Conservation (phyloP, 495 filamentous ascomycete genomes). For the Clohesyomyces aquaticus region DNA sequence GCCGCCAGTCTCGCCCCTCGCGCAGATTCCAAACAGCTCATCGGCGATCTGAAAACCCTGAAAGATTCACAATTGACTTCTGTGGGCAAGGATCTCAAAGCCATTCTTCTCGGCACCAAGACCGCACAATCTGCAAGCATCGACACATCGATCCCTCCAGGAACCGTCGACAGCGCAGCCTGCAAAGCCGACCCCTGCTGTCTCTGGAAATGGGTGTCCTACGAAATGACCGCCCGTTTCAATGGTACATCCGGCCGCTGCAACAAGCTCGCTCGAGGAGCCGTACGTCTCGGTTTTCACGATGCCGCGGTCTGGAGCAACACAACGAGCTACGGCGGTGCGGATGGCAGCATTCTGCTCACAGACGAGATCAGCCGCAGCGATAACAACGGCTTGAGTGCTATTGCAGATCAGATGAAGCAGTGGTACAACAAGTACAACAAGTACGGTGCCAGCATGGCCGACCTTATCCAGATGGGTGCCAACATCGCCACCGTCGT, state of each 20-base stretch:
- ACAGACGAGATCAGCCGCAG: conserved; percentile 35
- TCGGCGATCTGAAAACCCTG: conserved; percentile 36
- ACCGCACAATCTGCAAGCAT: conserved; percentile 19
- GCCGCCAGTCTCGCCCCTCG: conserved; percentile 15
- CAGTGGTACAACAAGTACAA: conserved; percentile 39
- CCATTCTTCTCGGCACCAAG: conserved; percentile 22
- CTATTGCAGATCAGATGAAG: conserved; percentile 25
- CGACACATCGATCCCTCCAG: conserved; percentile 26
- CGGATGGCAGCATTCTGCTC: conserved; percentile 41
- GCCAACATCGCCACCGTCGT: conserved; percentile 39
- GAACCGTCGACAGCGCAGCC: conserved; percentile 34
- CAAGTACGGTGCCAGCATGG: conserved; percentile 37
- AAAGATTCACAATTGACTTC: conserved; percentile 25
- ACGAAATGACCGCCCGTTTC: conserved; percentile 40
- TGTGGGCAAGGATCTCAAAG: conserved; percentile 39
- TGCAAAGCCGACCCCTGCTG: conserved; percentile 39
- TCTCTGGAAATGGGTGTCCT: conserved; percentile 40
- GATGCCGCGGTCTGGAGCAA: conserved; percentile 42
- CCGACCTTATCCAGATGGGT: conserved; percentile 43
- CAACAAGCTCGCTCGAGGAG: conserved; percentile 36
- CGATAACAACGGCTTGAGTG: conserved; percentile 37
- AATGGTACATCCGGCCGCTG: conserved; percentile 40
- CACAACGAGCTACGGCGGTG: conserved; percentile 34
- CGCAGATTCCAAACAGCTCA: conserved; percentile 30
- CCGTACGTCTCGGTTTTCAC: conserved; percentile 44